Conservation (phyloP, 1,139 yeast species). For the Zygoascus sp. region DNA sequence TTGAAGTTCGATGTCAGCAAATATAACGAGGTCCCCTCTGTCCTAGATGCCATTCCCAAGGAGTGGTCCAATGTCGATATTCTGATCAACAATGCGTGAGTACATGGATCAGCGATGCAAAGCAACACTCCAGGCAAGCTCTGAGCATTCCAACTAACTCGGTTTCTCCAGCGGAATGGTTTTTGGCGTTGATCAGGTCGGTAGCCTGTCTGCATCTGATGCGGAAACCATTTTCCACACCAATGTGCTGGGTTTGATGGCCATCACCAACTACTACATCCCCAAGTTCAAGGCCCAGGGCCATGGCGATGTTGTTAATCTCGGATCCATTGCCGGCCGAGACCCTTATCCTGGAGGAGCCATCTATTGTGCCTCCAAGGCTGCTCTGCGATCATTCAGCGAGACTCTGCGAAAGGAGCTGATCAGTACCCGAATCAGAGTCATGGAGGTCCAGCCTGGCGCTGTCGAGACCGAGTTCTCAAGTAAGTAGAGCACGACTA, state of each 20-base stretch:
- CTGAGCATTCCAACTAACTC: not conserved
- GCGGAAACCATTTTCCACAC: slow-evolving; percentile 63
- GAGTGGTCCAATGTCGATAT: slow-evolving; percentile 42
- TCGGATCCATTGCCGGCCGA: slow-evolving; percentile 86
- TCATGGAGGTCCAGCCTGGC: slow-evolving; percentile 83
- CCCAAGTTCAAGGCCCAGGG: slow-evolving; percentile 57
- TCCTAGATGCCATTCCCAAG: slow-evolving; percentile 43
- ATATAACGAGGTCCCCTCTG: slow-evolving; percentile 47
- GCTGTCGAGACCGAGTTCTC: slow-evolving; percentile 87
- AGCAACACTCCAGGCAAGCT: too few species aligned
- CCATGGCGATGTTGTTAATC: slow-evolving; percentile 72
- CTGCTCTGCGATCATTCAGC: slow-evolving; percentile 73
- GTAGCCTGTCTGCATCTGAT: slow-evolving; percentile 50
- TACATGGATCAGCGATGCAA: slow-evolving; percentile 1
- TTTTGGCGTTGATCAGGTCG: slow-evolving; percentile 61
- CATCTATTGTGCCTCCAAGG: slow-evolving; percentile 85
- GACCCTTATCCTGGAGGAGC: slow-evolving; percentile 84
- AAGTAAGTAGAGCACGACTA: slow-evolving; percentile 14
- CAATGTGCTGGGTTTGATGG: slow-evolving; percentile 67
- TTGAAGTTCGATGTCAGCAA: slow-evolving; percentile 58
- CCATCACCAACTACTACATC: slow-evolving; percentile 57
- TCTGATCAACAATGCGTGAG: slow-evolving; percentile 65
- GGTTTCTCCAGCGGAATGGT: slow-evolving; percentile 56
- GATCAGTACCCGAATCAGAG: slow-evolving; percentile 67
- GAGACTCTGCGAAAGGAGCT: slow-evolving; percentile 74